Evolutionary conservation across 140 eudicot species (phyloP), one percentile per base, ranked within the genome.

Genomic region (Ambrosia hybrid): DNA sequence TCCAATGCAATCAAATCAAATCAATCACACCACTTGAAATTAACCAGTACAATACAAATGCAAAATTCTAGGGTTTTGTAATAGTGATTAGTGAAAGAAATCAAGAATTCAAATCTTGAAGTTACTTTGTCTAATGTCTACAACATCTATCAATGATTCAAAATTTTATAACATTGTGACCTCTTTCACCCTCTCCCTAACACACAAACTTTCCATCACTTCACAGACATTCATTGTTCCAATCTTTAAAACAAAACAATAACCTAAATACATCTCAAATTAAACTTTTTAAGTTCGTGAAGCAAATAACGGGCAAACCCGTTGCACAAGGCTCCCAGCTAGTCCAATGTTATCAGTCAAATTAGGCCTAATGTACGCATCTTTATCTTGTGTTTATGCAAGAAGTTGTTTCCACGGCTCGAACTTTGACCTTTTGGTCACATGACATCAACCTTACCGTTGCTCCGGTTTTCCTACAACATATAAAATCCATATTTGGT

Each of bases 1-100:
- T 79, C 75, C 83, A 79, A 73, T 41, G 75, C 83, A 79, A 72
- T 79, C 78, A 73, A 73, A 72, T 72, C 82, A 78, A 65, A 39
- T 73, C 79, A 66, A 55, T 15, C 53, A 64, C 48, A 43, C 48
- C 48, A 43, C 48, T 43, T 43, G 48, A 43, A 43, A 43, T 43
- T 43, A 15, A 77, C 49, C 65, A 63, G 82, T 72, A 78, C 64
- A 72, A 76, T 78, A 62, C 68, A 72, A 71, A 14, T 16, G 73
- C 73, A 21, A 55, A 72, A 17, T 73, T 79, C 58, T 79, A 73
- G 83, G 83, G 83, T 66, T 66, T 79, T 56, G 21, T 57, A 66
- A 79, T 65, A 79, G 56, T 48, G 21, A 58, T 78, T 66, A 78
- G 70, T 72, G 70, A 36, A 33, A 72, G 63, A 72, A 64, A 64